Conservation (phyloP, 805 yeast genomes). For the Schwanniomyces sp. region DNA sequence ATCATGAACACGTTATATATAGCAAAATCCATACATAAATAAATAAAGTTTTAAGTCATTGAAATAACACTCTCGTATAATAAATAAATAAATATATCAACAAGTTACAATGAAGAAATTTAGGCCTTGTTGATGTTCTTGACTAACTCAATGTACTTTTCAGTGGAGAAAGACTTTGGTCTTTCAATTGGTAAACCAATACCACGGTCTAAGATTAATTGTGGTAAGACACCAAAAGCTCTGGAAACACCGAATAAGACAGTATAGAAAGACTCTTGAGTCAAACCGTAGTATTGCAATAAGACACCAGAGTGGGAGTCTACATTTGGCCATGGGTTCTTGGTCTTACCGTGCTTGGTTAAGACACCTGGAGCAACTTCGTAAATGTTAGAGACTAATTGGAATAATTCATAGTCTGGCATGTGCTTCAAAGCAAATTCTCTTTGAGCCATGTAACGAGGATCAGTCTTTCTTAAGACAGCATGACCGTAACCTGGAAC, state of each 20-base stretch:
- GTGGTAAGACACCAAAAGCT: constrained; percentile 76
- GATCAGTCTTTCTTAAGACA: constrained; percentile 80
- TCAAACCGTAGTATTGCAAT: constrained; percentile 77
- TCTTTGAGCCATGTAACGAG: constrained; percentile 74
- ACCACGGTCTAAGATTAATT: constrained; percentile 76
- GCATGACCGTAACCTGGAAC: constrained; percentile 92
- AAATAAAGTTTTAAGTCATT: constrained; percentile 3
- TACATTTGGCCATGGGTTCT: constrained; percentile 84
- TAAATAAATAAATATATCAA: constrained; percentile 5
- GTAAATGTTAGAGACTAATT: constrained; percentile 64
- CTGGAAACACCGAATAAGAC: constrained; percentile 83
- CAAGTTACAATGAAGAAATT: not conserved
- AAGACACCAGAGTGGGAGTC: constrained; percentile 79
- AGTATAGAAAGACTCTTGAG: constrained; percentile 72
- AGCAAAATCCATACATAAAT: constrained; percentile 8
- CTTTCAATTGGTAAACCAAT: constrained; percentile 79
- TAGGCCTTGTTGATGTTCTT: constrained; percentile 32
- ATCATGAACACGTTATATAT: constrained; percentile 12
- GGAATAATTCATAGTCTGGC: constrained; percentile 62
- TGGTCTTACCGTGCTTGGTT: constrained; percentile 78
- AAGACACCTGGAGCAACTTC: constrained; percentile 74
- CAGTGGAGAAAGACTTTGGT: constrained; percentile 89
- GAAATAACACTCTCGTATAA: constrained; percentile 5
- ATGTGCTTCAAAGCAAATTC: constrained; percentile 64
- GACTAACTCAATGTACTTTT: constrained; percentile 84